Evolutionary conservation across 768 basidiomycete genomes (phyloP).

Genomic region (Russula ochroleuca): DNA sequence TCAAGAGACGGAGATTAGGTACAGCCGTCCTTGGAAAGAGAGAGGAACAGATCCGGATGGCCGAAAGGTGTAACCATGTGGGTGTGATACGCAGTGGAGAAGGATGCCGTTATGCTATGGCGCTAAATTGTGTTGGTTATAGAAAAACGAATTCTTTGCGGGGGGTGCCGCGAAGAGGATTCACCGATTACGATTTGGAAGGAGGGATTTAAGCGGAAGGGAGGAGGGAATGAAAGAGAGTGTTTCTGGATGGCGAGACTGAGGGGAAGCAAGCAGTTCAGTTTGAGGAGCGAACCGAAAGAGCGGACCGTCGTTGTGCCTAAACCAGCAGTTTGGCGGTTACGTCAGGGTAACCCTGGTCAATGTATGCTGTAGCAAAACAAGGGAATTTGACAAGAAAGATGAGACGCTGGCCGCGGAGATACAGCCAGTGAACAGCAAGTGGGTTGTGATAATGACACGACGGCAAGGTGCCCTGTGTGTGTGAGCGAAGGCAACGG

Average conservation of each 20-base stretch:
- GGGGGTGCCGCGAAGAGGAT: conserved; percentile 20
- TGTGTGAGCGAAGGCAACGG: background rate
- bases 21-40: conserved; percentile 10
- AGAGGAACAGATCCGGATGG: conserved; percentile 21
- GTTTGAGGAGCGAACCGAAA: conserved; percentile 21
- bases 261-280: conserved; percentile 1
- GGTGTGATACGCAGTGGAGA: conserved; percentile 19
- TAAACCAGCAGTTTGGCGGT: conserved; percentile 16
- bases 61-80: conserved; percentile 21
- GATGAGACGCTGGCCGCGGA: conserved; percentile 6
- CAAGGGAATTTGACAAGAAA: background rate
- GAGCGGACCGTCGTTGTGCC: conserved; percentile 2
- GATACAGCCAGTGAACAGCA: conserved; percentile 2
- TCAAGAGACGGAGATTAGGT: conserved; percentile 21
- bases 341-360: conserved; percentile 26
- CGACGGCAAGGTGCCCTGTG: background rate
- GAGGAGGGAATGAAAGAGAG: conserved; percentile 6
- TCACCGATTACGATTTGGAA: conserved; percentile 12
- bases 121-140: conserved; percentile 14
- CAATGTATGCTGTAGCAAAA: background rate
- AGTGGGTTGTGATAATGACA: background rate
- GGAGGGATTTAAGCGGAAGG: conserved; percentile 12
- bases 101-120: conserved; percentile 20
- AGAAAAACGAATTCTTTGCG: conserved; percentile 16
- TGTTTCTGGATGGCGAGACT: background rate